Base-by-base conservation (phyloP, 2,329 filamentous ascomycete species). In the Diaporthe aspalathi region DNA sequence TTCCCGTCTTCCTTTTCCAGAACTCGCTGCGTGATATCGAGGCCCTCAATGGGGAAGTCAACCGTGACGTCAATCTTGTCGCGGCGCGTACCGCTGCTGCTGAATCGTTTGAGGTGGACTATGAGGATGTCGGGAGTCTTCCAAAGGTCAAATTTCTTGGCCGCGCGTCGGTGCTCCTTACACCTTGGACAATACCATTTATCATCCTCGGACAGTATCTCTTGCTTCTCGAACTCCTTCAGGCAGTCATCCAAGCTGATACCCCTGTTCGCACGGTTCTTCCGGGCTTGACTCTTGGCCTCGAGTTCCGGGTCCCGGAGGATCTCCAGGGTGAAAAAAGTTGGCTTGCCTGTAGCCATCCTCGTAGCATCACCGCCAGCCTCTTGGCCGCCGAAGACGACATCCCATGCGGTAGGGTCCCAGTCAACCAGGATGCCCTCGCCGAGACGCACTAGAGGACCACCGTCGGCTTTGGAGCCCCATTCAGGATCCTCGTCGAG, bases 101-200 rank as follows among this genome's bases (percentile, higher is more conserved):
- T 97, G 80, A 99, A 99, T 8, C 96, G 91, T 85, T 99, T 99
- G 63, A 99, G 87, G 79, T 99, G 96, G 73, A 98, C 92, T 53
- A 98, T 92, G 20, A 99, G 88, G 73, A 98, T 97, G 80, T 99
- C 96, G 0, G 96, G 96, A 2, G 93, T 92, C 78, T 95, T 98
- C 96, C 96, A 99, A 22, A 99, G 89, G 78, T 98, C 95, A 67
- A 99, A 94, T 78, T 96, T 98, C 85, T 99, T 99, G 83, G 92
- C 95, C 24, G 96, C 96, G 72, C 94, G 91, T 20, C 94, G 91
- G 77, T 97, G 92, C 77, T 97, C 94, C 80, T 98, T 98, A 87
- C 96, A 99, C 38, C 94, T 90, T 70, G 94, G 95, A 79, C 96
- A 99, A 80, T 97, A 98, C 96, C 96, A 99, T 72, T 94, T 95